Conservation (phyloP, 805 yeast species). For the Starmerella sirachaensis region DNA sequence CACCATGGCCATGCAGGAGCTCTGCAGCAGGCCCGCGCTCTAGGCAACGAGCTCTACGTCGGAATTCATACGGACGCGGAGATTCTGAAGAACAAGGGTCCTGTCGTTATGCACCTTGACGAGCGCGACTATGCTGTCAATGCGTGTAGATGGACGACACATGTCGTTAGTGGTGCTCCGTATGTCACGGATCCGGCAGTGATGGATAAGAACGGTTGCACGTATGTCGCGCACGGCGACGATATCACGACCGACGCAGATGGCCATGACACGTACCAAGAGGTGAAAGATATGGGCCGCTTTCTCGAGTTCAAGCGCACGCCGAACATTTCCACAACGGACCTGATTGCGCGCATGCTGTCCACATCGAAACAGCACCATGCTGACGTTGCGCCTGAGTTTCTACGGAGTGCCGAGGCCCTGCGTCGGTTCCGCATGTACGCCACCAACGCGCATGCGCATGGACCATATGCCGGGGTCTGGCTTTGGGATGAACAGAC, state of each 20-base stretch:
- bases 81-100: slow-evolving; percentile 73
- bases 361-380: slow-evolving; percentile 50
- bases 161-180: slow-evolving; percentile 67
- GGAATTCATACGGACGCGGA: slow-evolving; percentile 93
- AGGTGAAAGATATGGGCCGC: slow-evolving; percentile 71
- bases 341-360: slow-evolving; percentile 80
- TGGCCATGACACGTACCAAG: slow-evolving; percentile 86
- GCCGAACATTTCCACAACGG: slow-evolving; percentile 89
- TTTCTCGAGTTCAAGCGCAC: slow-evolving; percentile 89
- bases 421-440: slow-evolving; percentile 18
- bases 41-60: slow-evolving; percentile 62
- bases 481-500: slow-evolving; percentile 6
- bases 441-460: slow-evolving; percentile 20
- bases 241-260: slow-evolving; percentile 94
- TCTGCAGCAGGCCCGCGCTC: slow-evolving; percentile 77
- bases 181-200: slow-evolving; percentile 81
- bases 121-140: slow-evolving; percentile 79
- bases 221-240: slow-evolving; percentile 96
- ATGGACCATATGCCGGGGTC: slow-evolving; percentile 21
- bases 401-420: slow-evolving; percentile 11
- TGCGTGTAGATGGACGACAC: slow-evolving; percentile 81
- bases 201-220: slow-evolving; percentile 62
- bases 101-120: slow-evolving; percentile 74
- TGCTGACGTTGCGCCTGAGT: slow-evolving; percentile 18
- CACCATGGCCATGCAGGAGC: slow-evolving; percentile 98